These are phyloP conservation scores for Yamadazyma nakazawae DNA, from an alignment of 805 yeast genomes.

Conservation along the genomic window DNA sequence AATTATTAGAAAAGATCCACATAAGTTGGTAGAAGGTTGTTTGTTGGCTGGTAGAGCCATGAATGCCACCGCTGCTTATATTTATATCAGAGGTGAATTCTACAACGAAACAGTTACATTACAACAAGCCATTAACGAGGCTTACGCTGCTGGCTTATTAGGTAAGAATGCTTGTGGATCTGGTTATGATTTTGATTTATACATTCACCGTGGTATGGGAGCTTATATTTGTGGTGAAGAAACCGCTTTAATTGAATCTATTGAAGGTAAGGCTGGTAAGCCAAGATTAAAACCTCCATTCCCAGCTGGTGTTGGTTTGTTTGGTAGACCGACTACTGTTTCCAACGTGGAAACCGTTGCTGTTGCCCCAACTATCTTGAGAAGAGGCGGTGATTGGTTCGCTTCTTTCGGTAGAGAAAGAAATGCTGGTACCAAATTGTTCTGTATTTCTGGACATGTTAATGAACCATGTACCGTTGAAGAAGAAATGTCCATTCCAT, in stretches of 20 bases:
- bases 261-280: conserved; percentile 92
- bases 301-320: conserved; percentile 91
- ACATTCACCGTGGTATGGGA: conserved; percentile 89
- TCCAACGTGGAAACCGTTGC: conserved; percentile 90
- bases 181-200: conserved; percentile 80
- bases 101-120: conserved; percentile 73
- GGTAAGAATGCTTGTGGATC: conserved; percentile 88
- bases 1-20: conserved; percentile 88
- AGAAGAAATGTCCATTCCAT: conserved; percentile 90
- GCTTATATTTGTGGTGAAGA: conserved; percentile 93
- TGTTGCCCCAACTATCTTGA: conserved; percentile 83
- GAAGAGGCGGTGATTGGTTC: conserved; percentile 90
- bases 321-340: conserved; percentile 88
- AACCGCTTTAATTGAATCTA: conserved; percentile 82
- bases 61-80: conserved; percentile 92
- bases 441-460: conserved; percentile 86
- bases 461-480: conserved; percentile 91
- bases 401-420: conserved; percentile 80
- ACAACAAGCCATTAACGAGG: conserved; percentile 84
- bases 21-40: conserved; percentile 90
- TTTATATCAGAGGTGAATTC: conserved; percentile 88
- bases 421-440: conserved; percentile 78
- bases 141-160: conserved; percentile 72
- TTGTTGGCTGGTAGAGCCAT: conserved; percentile 84
- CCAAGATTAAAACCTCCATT: conserved; percentile 93